Evolutionary conservation across 495 filamentous ascomycete species (phyloP), one percentile per base, ranked within the genome.

Genomic region (Tuber indicum): DNA sequence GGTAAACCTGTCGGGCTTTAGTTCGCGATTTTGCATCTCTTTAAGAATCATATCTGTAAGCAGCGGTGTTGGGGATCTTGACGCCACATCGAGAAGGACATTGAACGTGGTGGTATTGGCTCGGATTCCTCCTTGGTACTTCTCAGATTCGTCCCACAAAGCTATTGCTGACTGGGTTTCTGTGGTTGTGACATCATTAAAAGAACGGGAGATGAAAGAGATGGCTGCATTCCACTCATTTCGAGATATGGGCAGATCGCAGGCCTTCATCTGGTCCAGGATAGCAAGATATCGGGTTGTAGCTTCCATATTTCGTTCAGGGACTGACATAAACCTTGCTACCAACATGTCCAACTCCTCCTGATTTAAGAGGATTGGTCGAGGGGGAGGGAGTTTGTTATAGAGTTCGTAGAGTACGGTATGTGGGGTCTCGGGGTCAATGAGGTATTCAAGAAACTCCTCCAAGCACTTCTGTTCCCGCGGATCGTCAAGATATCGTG

Each of bases 101-200:
- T 93, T 95, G 86, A 98, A 97, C 3, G 94, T 95, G 17, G 92
- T 90, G 46, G 88, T 86, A 78, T 89, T 92, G 46, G 86, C 88
- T 77, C 85, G 81, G n/a, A 94, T 84, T 8, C 88, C 87, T 26
- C 90, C 90, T 19, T 66, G 26, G n/a, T 89, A 84, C 43, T 88
- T 85, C 84, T 98, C 96, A 91, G 97, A 97, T 79, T 93, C 89
- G 75, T 90, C 89, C 93, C 94, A 98, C n/a, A 96, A 84, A 46
- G 90, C 87, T 26, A 98, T 88, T 2, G 93, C 92, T 39, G 89
- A 85, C 75, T 92, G 87, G 12, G 94, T 86, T 76, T 97, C 92
- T 32, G 85, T 83, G 58, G 88, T 88, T 23, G 88, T 87, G 16
- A 92, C 88, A 32, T 79, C 86, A n/a, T 88, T 86, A 62, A 91